phyloP scores from a whole-genome alignment of 2,329 filamentous ascomycete genomes.

The Penicillium hordei region DNA sequence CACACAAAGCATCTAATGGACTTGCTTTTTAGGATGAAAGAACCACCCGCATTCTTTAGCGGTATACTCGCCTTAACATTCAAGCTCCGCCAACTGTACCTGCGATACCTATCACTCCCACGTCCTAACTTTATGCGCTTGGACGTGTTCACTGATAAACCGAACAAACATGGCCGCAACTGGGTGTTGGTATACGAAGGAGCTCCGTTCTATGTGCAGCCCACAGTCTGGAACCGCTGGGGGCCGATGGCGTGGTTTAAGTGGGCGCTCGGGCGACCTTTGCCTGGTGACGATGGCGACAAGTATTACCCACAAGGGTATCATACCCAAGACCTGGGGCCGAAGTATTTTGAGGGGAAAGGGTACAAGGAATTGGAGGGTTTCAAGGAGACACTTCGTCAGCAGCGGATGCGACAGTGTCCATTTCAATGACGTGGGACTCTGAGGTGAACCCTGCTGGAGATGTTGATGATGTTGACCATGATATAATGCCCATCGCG shows the following conservation, averaged over 20 bases:
- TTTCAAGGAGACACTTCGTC: conserved; percentile 44
- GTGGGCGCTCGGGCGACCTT: conserved; percentile 44
- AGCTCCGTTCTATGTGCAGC: conserved; percentile 64
- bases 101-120: conserved; percentile 62
- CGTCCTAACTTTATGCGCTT: conserved; percentile 46
- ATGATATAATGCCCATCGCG: background rate
- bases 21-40: conserved; percentile 32
- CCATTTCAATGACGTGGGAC: conserved; percentile 39
- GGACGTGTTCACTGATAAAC: conserved; percentile 45
- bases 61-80: conserved; percentile 50
- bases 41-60: conserved; percentile 33
- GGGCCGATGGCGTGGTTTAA: conserved; percentile 55
- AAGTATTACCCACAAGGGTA: conserved; percentile 52
- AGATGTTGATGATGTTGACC: background rate
- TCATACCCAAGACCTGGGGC: conserved; percentile 61
- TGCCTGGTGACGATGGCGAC: conserved; percentile 51
- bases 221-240: conserved; percentile 62
- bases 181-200: conserved; percentile 54
- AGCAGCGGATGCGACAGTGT: conserved; percentile 46
- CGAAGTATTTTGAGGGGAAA: conserved; percentile 53
- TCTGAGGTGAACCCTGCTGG: background rate
- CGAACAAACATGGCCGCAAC: conserved; percentile 58
- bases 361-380: conserved; percentile 40
- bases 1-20: too few relatives aligned
- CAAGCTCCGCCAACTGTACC: conserved; percentile 51